phyloP scores from a whole-genome alignment of 1,284 basidiomycete species.

The Leucoagaricus sp. region DNA sequence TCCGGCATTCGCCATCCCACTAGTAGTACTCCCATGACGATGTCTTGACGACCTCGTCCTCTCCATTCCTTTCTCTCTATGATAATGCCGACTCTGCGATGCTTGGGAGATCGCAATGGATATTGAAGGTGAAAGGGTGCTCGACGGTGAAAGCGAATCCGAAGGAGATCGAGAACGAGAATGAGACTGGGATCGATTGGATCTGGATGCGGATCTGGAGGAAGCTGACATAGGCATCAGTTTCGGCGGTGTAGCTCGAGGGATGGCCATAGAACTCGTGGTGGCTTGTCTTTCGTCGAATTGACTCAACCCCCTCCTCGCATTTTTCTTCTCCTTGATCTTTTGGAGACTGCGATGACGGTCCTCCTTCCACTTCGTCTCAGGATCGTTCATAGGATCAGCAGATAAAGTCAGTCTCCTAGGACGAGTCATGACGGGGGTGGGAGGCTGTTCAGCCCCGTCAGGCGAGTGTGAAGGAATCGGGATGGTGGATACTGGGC shows the following conservation, averaged over 20 bases:
- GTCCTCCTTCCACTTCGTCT: constrained; percentile 41
- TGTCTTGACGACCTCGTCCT: not conserved
- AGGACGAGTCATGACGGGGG: not conserved
- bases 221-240: not conserved
- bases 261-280: not conserved
- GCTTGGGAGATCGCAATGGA: not conserved
- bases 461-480: too few relatives aligned
- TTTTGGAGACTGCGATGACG: constrained; percentile 40
- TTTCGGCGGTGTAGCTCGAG: not conserved
- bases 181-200: not conserved
- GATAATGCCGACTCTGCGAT: not conserved
- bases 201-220: not conserved
- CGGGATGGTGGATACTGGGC: not conserved
- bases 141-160: not conserved
- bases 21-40: not conserved
- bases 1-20: too few relatives aligned
- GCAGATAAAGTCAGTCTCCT: not conserved
- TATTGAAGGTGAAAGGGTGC: not conserved
- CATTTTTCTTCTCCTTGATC: constrained; percentile 38
- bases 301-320: constrained; percentile 23
- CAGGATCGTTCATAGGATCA: not conserved
- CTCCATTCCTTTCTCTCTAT: not conserved
- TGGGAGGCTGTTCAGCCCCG: too few relatives aligned
- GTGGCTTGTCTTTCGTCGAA: constrained; percentile 13
- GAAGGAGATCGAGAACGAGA: constrained; percentile 1